These are phyloP conservation scores for Alloascoidea hylecoeti DNA, from an alignment of 805 yeast genomes.

Conservation along the genomic window DNA sequence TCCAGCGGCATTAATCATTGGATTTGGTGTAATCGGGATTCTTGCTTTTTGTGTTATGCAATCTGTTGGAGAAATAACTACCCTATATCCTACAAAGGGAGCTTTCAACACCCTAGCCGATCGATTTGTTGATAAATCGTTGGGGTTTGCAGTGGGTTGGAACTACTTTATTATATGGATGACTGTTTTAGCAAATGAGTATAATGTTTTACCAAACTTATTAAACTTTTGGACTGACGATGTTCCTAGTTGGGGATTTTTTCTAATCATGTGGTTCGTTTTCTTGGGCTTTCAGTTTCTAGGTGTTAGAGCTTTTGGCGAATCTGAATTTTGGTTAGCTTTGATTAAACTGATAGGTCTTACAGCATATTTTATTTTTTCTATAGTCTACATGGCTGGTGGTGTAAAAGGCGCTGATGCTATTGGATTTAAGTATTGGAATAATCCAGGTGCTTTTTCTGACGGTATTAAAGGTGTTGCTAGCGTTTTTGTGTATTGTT, in stretches of 20 bases:
- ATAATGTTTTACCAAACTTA: constrained; percentile 30
- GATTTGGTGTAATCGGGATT: constrained; percentile 32
- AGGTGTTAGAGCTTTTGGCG: constrained; percentile 43
- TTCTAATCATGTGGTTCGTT: constrained; percentile 36
- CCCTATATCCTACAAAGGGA: constrained; percentile 38
- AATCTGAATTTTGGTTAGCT: constrained; percentile 49
- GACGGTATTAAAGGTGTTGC: constrained; percentile 20
- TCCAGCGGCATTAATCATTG: constrained; percentile 34
- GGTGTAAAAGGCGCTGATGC: constrained; percentile 34
- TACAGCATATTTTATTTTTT: constrained; percentile 38
- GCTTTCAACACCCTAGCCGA: constrained; percentile 32
- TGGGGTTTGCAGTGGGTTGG: constrained; percentile 31
- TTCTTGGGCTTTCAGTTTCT: constrained; percentile 30
- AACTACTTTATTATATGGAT: constrained; percentile 37
- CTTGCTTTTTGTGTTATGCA: constrained; percentile 40
- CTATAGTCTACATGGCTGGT: constrained; percentile 41
- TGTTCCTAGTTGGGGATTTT: constrained; percentile 32
- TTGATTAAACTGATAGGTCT: constrained; percentile 42
- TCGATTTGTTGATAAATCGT: constrained; percentile 29
- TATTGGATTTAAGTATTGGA: constrained; percentile 36
- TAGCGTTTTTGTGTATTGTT: constrained; percentile 40
- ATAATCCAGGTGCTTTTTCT: constrained; percentile 21
- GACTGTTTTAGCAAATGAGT: constrained; percentile 32
- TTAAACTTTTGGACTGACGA: constrained; percentile 29
- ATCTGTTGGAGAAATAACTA: constrained; percentile 39